Evolutionary conservation across 2,329 filamentous ascomycete species (phyloP), one percentile per base, ranked within the genome.

Genomic region (Cyanodermella asteris): DNA sequence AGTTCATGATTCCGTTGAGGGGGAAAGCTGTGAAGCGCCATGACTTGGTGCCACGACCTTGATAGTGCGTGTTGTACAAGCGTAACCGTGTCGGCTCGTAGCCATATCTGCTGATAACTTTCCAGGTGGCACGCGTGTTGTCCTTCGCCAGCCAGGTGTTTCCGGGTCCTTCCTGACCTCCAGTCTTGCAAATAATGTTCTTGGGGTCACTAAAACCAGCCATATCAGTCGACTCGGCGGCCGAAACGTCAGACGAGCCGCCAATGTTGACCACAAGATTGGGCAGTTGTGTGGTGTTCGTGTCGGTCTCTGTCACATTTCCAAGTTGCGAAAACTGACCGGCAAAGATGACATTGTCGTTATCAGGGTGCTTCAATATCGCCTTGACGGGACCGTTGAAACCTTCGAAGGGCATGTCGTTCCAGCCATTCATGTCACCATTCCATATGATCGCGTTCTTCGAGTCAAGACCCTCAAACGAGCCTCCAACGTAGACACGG

Each of bases 381-480:
- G 82, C 75, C 33, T 67, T 66, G 25, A 97, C 81, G 3, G 78
- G 78, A 14, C 82, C 82, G 49, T 94, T 94, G 51, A 97, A 91
- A 13, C 90, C 90, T 20, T 71, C 69, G 53, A 97, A 97, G 3
- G 84, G 74, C 28, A 97, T 53, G 39, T 78, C 74, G 12, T 63
- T 64, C 72, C 77, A 93, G 24, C 64, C 68, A 16, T 66, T 53
- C 7, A 55, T 62, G n/a, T n/a, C n/a, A 14, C 56, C 56, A 13
- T 62, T 57, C 80, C 80, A 94, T 8, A 75, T 65, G 37, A 93
- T 72, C 5, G 84, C 90, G 45, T 97, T 94, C 14, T 73, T 78
- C 5, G 81, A 87, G 42, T 87, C 78, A 18, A 56, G 62, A 20
- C 69, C 71, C 28, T 64, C 69, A 44, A 97, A 93, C 32, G 68